phyloP scores from a whole-genome alignment of 2,329 filamentous ascomycete genomes.

The Exophiala spinifera region DNA sequence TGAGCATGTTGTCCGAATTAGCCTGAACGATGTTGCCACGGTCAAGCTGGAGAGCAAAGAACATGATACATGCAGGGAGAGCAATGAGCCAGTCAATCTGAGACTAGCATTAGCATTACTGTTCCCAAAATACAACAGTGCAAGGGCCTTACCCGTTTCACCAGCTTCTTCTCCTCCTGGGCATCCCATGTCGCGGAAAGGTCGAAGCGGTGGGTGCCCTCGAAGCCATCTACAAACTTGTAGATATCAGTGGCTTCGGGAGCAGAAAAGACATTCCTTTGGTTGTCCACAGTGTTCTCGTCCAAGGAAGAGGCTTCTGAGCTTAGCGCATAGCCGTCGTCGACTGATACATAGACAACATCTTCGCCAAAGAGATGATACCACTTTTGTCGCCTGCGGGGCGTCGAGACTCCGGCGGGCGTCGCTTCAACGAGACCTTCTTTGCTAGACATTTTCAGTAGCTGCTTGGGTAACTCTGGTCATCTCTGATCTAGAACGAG shows the following conservation, averaged over 20 bases:
- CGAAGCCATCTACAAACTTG: conserved; percentile 34
- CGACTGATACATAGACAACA: conserved; percentile 21
- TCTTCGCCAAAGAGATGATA: conserved; percentile 24
- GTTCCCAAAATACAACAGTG: conserved; percentile 21
- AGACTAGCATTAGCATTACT: conserved; percentile 15
- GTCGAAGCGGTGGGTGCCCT: conserved; percentile 45
- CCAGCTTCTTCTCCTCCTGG: conserved; percentile 29
- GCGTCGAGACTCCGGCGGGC: too few species aligned
- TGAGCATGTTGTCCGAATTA: conserved; percentile 56
- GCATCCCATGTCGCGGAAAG: conserved; percentile 30
- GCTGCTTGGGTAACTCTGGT: too few species aligned
- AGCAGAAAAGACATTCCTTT: conserved; percentile 21
- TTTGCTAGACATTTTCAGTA: too few species aligned
- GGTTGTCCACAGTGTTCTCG: conserved; percentile 18
- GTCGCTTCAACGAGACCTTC: too few species aligned
- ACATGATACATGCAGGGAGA: conserved; percentile 49
- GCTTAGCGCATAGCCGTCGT: conserved; percentile 7
- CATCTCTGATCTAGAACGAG: too few species aligned
- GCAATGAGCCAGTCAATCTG: conserved; percentile 31
- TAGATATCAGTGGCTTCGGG: conserved; percentile 25
- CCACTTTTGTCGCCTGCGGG: conserved; percentile 9
- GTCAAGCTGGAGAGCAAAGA: conserved; percentile 57
- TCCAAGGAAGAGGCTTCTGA: conserved; percentile 19
- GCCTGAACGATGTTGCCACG: conserved; percentile 51
- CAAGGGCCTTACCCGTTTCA: conserved; percentile 19